Base-by-base conservation (phyloP, 352 stramenopile species). In the Pelagophyceae sp. region DNA sequence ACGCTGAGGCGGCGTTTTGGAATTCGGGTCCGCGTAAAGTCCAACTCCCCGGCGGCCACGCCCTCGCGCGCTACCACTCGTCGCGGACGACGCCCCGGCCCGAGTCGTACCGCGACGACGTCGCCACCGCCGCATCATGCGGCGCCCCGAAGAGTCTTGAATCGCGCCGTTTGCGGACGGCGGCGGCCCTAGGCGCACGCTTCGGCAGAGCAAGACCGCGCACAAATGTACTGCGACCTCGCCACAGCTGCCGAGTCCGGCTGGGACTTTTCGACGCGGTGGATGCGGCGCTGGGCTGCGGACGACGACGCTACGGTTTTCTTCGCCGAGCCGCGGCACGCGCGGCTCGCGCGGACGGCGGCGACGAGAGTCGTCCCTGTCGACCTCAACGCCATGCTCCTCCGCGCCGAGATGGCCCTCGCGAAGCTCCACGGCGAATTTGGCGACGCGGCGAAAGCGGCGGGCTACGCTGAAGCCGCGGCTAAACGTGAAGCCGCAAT, bases 211-310 rank as follows among this genome's bases (percentile, higher is more conserved):
- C n/a, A n/a, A n/a, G n/a, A n/a, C n/a, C 29, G 38, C n/a, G 40
- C 85, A 81, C 0, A 20, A 38, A 29, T 85, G 33, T 95, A 92
- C 82, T 90, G 89, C 64, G 87, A 93, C 77, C 84, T 94, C 50
- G 91, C 90, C 60, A 86, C 87, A 29, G 90, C 87, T 23, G 88
- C 90, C 6, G 90, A 94, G 82, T 93, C 87, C n/a, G 90, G 90
- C 0, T 95, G 90, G 90, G 90, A 95, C 79, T 95, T 95, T 74
- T 92, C 85, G 77, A 93, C 88, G 72, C 87, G 90, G 31, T 95
- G 90, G 90, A 75, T 94, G 17, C n/a, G n/a, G n/a, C n/a, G n/a
- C n/a, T n/a, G n/a, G n/a, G n/a, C n/a, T n/a, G n/a, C n/a, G n/a
- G n/a, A n/a, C n/a, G n/a, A n/a, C n/a, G n/a, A n/a, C n/a, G n/a